Evolutionary conservation across 2,329 filamentous ascomycete species (phyloP), one percentile per base, ranked within the genome.

Genomic region (Cordyceps cicadae): DNA sequence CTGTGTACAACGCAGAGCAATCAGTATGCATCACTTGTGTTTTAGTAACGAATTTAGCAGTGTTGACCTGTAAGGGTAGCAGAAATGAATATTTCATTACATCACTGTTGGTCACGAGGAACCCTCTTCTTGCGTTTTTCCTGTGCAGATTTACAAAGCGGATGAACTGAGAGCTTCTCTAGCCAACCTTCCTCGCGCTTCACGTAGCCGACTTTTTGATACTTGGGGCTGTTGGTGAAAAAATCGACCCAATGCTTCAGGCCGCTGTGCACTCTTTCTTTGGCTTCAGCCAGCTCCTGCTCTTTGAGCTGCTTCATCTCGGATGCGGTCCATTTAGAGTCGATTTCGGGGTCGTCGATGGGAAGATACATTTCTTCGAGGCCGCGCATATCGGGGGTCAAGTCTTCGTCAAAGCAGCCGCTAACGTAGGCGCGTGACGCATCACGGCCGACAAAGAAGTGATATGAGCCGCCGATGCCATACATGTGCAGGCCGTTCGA

Each of bases 391-490:
- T 99, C 94, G 3, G 89, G 81, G 2, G 87, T 94, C 37, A 87
- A 79, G 78, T 99, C 94, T 64, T 91, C 87, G 45, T 84, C 78
- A 76, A 99, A 99, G 74, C 94, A 99, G 19, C 90, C 91, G 2
- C 94, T 97, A 11, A 99, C 86, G 74, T 92, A 99, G 21, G 87
- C 91, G 54, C 94, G 87, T 15, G 89, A 86, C 39, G 93, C 92
- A 74, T 99, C 94, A 64, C 82, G 81, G 63, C 93, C 94, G 0
- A 92, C 85, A 73, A 99, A 96, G 76, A 88, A 87, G 69, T 87
- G 81, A 79, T 99, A 99, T 43, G 85, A 86, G 5, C 92, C 94
- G 32, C 91, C 92, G 0, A 92, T 87, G 0, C 90, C 90, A 77
- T 94, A 94, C 75, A 88, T 78, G 72, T 81, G 74, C 67, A 83